Base-by-base conservation (phyloP, 2,329 filamentous ascomycete species). In the Fusarium nanum region DNA sequence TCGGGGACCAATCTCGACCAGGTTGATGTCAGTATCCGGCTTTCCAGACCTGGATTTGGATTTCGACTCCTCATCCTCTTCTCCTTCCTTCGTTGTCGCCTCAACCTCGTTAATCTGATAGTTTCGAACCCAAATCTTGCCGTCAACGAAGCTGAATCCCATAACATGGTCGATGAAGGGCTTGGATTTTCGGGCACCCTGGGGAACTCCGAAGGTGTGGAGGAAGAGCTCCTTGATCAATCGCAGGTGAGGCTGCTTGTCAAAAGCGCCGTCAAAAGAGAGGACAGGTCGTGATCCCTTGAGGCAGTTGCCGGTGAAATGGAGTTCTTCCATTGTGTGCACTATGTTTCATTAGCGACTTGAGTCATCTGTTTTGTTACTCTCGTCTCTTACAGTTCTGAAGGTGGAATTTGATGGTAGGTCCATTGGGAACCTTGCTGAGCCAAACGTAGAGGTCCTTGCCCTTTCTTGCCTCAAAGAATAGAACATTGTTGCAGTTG, bases 91-190 rank as follows among this genome's bases (percentile, higher is more conserved):
- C 6, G 76, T 70, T 42, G 86, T 83, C n/a, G 84, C 81, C 76
- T 96, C 93, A 1, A 91, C 90, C 81, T 98, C 94, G 74, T 88
- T 91, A 78, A 98, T 92, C 81, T 99, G 94, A 82, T 98, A 99
- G 77, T 95, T 93, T 56, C 96, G 89, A 62, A 98, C 90, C 94
- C 95, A 99, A 76, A 99, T 93, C 83, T 97, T 97, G 76, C 93
- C 93, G 77, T 97, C 95, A 6, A 93, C 93, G 32, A 97, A 84
- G 62, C 92, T 97, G 79, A 99, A 97, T 61, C 91, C 91, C 87
- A 98, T 94, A 69, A 99, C 92, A 75, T 96, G 94, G 79, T 99
- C 96, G 68, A 98, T 87, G 76, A 99, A 99, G 6, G 96, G 96
- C 83, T 99, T 99, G 64, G 93, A 91, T 76, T 97, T 97, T 75